A percentile compares a stretch with the other conserved stretches of the same genome.
Evolutionary conservation across 139 green algal species (phyloP).

Genomic region (Tetraselmis striata): DNA sequence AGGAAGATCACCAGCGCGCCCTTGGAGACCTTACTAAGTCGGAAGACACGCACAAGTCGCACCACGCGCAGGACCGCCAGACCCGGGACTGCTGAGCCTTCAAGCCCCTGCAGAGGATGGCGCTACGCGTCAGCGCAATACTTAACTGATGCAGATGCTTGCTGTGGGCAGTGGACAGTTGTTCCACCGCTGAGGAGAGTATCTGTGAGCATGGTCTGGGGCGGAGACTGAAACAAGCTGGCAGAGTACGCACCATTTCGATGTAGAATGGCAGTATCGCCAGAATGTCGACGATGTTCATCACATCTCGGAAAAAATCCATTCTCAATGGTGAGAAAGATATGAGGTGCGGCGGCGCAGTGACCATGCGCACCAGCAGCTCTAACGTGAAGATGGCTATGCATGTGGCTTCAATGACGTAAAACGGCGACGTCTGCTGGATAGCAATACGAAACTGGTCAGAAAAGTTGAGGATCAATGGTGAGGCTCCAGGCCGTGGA

Average conservation of each 20-base stretch:
- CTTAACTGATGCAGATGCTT: no score
- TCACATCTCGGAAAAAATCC: constrained; percentile 1
- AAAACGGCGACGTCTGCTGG: not conserved
- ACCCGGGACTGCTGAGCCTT: not conserved
- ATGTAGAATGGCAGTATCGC: constrained; percentile 31
- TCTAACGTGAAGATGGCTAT: constrained; percentile 26
- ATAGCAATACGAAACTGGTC: not conserved
- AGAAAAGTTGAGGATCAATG: no score
- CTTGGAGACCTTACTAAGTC: constrained; percentile 9
- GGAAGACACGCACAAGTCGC: constrained; percentile 20
- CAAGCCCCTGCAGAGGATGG: no score
- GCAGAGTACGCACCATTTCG: constrained; percentile 8
- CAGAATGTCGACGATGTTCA: constrained; percentile 30
- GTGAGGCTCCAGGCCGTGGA: no score
- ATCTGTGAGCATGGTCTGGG: no score
- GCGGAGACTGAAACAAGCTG: no score
- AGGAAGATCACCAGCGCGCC: constrained; percentile 13
- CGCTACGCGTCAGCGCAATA: no score
- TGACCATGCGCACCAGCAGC: constrained; percentile 6
- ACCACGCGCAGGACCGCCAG: constrained; percentile 22
- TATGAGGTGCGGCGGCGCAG: not conserved
- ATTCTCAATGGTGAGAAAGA: not conserved
- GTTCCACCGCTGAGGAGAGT: no score
- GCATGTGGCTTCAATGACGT: constrained; percentile 16
- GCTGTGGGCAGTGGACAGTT: no score